Evolutionary conservation across 352 stramenopile genomes (phyloP).

Genomic region (Albugo laibachii): DNA sequence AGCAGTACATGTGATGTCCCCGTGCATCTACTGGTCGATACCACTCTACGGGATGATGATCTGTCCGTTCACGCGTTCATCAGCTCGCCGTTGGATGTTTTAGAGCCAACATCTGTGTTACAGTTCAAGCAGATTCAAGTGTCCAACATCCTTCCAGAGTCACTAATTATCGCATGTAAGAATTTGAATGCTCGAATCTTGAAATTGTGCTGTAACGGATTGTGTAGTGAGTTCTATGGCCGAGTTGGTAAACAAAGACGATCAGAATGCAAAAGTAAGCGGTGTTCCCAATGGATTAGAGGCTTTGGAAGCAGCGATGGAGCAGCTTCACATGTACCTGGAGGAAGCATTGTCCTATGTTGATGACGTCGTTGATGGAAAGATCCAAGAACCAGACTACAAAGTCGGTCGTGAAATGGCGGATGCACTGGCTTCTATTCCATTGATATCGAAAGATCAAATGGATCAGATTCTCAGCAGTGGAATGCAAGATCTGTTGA

Average conservation of each 20-base stretch:
- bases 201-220: not conserved
- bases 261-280: constrained; percentile 14
- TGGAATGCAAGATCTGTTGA: constrained; percentile 94
- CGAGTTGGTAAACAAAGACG: constrained; percentile 1
- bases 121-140: constrained; percentile 88
- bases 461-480: constrained; percentile 95
- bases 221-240: constrained; percentile 50
- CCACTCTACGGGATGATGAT: constrained; percentile 49
- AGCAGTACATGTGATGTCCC: constrained; percentile 81
- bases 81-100: constrained; percentile 74
- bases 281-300: constrained; percentile 53
- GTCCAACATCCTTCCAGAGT: constrained; percentile 80
- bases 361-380: constrained; percentile 74
- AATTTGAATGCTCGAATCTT: constrained; percentile 5
- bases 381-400: constrained; percentile 37
- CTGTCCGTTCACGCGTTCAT: constrained; percentile 86
- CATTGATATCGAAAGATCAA: constrained; percentile 83
- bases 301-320: constrained; percentile 61
- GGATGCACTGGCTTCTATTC: constrained; percentile 85
- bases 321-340: constrained; percentile 82
- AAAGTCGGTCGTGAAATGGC: constrained; percentile 87
- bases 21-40: constrained; percentile 92
- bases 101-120: constrained; percentile 82
- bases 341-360: constrained; percentile 80
- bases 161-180: constrained; percentile 86